Evolutionary conservation across 2,329 filamentous ascomycete genomes (phyloP).

Genomic region (Teratosphaeria zuluensis): DNA sequence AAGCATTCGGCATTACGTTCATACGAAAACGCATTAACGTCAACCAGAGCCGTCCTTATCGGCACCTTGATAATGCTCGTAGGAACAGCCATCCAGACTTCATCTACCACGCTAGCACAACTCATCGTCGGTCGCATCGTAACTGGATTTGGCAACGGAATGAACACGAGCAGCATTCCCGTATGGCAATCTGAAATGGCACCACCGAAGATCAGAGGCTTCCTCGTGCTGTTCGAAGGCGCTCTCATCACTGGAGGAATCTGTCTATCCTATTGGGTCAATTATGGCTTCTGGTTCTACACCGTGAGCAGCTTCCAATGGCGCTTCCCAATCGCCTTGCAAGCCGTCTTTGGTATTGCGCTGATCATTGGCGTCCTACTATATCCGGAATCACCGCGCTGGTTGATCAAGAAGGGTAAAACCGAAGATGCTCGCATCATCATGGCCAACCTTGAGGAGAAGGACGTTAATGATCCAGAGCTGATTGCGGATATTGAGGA

Average conservation of each 20-base stretch:
- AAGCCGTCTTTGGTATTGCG: constrained; percentile 37
- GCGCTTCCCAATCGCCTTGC: constrained; percentile 27
- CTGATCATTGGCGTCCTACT: constrained; percentile 38
- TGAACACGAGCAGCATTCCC: constrained; percentile 42
- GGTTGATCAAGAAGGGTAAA: constrained; percentile 44
- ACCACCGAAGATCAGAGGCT: constrained; percentile 39
- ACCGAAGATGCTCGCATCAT: constrained; percentile 36
- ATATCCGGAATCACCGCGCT: constrained; percentile 47
- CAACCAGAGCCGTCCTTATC: background rate
- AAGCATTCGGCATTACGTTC: background rate
- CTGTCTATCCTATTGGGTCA: constrained; percentile 40
- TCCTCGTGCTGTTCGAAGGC: constrained; percentile 43
- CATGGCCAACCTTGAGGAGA: constrained; percentile 1
- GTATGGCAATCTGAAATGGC: constrained; percentile 42
- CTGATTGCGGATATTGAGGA: constrained; percentile 29
- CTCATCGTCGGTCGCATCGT: constrained; percentile 42
- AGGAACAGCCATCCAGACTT: background rate
- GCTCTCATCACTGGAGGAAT: constrained; percentile 42
- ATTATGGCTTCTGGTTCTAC: constrained; percentile 24
- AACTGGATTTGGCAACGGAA: constrained; percentile 40
- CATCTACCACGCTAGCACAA: constrained; percentile 18
- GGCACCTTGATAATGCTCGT: background rate
- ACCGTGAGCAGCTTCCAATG: constrained; percentile 32
- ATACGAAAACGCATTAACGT: background rate
- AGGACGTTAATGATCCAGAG: background rate